Percentiles rank a stretch among this genome's conserved stretches.
Conservation (phyloP, 176 grass and related monocot genomes). For the Lolium rigidum region DNA sequence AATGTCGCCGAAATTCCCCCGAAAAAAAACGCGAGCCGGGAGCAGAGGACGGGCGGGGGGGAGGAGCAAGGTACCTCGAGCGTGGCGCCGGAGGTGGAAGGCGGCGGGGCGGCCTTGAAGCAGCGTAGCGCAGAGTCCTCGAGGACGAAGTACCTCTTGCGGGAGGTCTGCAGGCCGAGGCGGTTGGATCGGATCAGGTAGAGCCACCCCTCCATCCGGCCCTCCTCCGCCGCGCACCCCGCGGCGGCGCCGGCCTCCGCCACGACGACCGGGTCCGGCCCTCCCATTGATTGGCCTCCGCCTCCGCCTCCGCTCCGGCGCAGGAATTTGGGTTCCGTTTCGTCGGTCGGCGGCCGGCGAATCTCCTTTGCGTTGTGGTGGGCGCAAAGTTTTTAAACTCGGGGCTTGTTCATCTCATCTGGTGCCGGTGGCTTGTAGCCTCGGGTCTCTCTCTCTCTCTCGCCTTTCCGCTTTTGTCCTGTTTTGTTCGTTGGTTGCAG, state of each 20-base stretch:
- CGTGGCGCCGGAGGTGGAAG: slow-evolving; percentile 46
- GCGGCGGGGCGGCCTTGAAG: slow-evolving; percentile 68
- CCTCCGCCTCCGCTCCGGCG: background rate
- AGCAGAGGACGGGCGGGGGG: background rate
- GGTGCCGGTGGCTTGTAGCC: slow-evolving; percentile 29
- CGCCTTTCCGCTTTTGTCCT: slow-evolving; percentile 33
- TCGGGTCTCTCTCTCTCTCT: slow-evolving; percentile 29
- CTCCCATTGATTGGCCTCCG: slow-evolving; percentile 38
- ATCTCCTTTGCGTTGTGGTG: background rate
- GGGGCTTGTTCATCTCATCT: slow-evolving; percentile 25
- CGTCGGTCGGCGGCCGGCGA: background rate
- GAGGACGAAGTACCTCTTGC: slow-evolving; percentile 97
- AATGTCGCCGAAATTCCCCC: background rate
- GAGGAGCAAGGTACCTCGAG: slow-evolving; percentile 57
- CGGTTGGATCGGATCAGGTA: slow-evolving; percentile 92
- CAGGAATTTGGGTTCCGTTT: background rate
- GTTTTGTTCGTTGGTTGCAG: slow-evolving; percentile 39
- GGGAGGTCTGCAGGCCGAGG: slow-evolving; percentile 76
- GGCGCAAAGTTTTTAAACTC: background rate
- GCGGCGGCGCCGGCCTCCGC: background rate
- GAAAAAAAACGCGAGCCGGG: background rate
- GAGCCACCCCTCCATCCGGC: slow-evolving; percentile 83
- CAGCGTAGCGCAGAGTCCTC: slow-evolving; percentile 75
- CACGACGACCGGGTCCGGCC: slow-evolving; percentile 30
- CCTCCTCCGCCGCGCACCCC: slow-evolving; percentile 3